phyloP scores from a whole-genome alignment of 2,329 filamentous ascomycete genomes.

The Alternaria sp. region DNA sequence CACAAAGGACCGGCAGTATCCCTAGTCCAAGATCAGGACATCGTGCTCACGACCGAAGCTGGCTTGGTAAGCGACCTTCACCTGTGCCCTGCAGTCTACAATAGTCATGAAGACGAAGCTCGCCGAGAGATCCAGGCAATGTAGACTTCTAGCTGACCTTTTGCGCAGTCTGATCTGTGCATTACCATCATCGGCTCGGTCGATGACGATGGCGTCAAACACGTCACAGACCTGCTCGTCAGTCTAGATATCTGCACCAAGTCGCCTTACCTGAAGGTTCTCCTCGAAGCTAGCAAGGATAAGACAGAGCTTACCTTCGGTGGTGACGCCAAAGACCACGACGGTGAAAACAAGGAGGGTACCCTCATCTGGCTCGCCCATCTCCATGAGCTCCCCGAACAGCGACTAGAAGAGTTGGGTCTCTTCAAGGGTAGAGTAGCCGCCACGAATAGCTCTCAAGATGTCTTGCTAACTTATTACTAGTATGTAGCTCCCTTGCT shows the following conservation, averaged over 20 bases:
- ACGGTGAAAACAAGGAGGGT: constrained; percentile 16
- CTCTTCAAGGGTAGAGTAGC: constrained; percentile 3
- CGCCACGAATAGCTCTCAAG: too few relatives aligned
- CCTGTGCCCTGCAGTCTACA: background rate
- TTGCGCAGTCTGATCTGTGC: constrained; percentile 7
- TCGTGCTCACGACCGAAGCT: constrained; percentile 7
- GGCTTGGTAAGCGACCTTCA: background rate
- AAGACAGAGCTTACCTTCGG: constrained; percentile 17
- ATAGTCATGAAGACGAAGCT: too few relatives aligned
- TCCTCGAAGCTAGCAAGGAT: constrained; percentile 6
- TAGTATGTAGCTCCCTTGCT: too few relatives aligned
- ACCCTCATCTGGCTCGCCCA: constrained; percentile 16
- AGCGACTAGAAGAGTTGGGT: constrained; percentile 15
- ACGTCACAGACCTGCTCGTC: constrained; percentile 19
- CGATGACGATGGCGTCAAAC: constrained; percentile 7
- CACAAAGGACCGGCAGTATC: constrained; percentile 4
- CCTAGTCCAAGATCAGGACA: constrained; percentile 13
- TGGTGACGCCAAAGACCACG: constrained; percentile 8
- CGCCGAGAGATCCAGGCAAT: too few relatives aligned
- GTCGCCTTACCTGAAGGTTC: constrained; percentile 10
- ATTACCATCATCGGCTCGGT: constrained; percentile 15
- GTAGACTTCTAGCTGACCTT: background rate
- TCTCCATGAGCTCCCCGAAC: constrained; percentile 13
- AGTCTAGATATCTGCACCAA: constrained; percentile 5
- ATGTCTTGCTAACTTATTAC: too few relatives aligned